These are phyloP conservation scores for Lichtheimia corymbifera DNA, from an alignment of 371 early-diverging fungal species.

Conservation along the genomic window DNA sequence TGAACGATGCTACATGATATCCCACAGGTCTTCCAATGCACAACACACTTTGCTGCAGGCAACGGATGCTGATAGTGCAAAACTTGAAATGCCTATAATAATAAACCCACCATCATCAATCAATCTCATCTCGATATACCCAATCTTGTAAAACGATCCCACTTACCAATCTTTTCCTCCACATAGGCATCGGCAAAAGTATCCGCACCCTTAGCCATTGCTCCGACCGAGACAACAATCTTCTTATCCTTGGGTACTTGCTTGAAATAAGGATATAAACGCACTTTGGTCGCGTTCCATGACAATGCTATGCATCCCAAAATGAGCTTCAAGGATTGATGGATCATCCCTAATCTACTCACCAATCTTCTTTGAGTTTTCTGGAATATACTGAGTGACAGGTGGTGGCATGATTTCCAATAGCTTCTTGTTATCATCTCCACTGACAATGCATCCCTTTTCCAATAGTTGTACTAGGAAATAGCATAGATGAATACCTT, in stretches of 20 bases:
- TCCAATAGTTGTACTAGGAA: conserved; percentile 92
- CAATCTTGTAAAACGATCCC: not conserved
- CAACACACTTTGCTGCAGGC: conserved; percentile 91
- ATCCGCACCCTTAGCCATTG: conserved; percentile 95
- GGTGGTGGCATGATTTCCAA: conserved; percentile 95
- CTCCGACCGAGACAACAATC: conserved; percentile 91
- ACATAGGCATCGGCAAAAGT: conserved; percentile 89
- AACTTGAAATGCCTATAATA: conserved; percentile 80
- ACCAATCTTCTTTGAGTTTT: conserved; percentile 80
- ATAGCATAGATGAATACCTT: not conserved
- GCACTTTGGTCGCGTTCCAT: conserved; percentile 85
- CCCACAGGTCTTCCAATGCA: conserved; percentile 86
- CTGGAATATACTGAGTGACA: conserved; percentile 86
- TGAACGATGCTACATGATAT: conserved; percentile 56
- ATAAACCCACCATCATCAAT: not conserved
- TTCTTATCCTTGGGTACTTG: conserved; percentile 68
- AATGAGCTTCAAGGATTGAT: not conserved
- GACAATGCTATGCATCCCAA: conserved; percentile 70
- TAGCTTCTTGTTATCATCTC: conserved; percentile 74
- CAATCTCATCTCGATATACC: not conserved
- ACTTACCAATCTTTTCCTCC: conserved; percentile 83
- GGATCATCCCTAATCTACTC: conserved; percentile 3
- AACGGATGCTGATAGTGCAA: conserved; percentile 83
- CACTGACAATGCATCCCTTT: conserved; percentile 83
- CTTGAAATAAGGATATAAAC: conserved; percentile 74